Conservation (phyloP, 2,329 filamentous ascomycete species). For the Podosphaera xanthii region DNA sequence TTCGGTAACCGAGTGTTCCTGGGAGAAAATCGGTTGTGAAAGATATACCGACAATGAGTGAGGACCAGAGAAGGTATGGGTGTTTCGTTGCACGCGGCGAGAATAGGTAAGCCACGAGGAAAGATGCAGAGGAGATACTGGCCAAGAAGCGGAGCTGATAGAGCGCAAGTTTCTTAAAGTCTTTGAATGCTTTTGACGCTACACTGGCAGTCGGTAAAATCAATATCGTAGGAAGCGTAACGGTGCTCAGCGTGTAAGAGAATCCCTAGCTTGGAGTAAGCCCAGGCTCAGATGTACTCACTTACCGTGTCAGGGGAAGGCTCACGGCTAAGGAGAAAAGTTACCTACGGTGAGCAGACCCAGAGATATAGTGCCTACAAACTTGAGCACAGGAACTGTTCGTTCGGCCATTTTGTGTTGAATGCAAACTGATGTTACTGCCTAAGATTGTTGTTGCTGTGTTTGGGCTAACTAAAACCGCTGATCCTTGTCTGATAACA, state of each 20-base stretch:
- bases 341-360: conserved; percentile 59
- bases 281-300: neutral
- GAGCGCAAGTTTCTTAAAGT: conserved; percentile 38
- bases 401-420: conserved; percentile 32
- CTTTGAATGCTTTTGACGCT: conserved; percentile 47
- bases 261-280: conserved; percentile 39
- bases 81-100: conserved; percentile 57
- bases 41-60: conserved; percentile 36
- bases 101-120: conserved; percentile 55
- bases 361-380: conserved; percentile 74
- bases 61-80: conserved; percentile 77
- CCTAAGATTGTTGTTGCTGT: too few relatives aligned
- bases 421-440: neutral
- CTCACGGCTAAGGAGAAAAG: conserved; percentile 4
- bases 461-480: too few relatives aligned
- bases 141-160: conserved; percentile 45
- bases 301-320: neutral
- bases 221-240: conserved; percentile 62
- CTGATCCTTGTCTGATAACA: too few relatives aligned
- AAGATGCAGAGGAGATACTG: conserved; percentile 43
- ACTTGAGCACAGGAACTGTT: conserved; percentile 63
- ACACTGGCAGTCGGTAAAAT: conserved; percentile 53
- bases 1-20: conserved; percentile 2
- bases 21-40: conserved; percentile 19
- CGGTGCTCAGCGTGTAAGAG: conserved; percentile 59